Conservation (phyloP, 768 basidiomycete genomes). For the Cystofilobasidium bisporidii region DNA sequence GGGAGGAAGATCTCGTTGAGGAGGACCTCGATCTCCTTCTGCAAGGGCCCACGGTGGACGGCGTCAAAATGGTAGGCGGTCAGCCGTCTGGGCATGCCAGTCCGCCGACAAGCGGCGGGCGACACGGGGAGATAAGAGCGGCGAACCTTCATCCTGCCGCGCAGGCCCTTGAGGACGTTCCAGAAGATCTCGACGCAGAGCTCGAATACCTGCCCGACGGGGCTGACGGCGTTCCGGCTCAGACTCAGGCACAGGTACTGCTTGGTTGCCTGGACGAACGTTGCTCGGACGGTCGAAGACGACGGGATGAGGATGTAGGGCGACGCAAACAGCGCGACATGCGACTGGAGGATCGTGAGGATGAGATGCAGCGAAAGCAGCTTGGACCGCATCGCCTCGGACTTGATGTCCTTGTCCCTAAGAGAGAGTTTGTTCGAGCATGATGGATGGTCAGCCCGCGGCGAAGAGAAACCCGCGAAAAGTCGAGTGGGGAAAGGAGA, state of each 20-base stretch:
- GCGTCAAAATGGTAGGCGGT: too few relatives aligned
- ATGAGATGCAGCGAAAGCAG: slow-evolving; percentile 88
- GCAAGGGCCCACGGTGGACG: too few relatives aligned
- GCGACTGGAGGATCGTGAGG: slow-evolving; percentile 78
- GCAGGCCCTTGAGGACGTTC: slow-evolving; percentile 85
- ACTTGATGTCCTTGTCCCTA: slow-evolving; percentile 93
- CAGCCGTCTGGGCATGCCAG: too few relatives aligned
- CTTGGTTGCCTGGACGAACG: slow-evolving; percentile 86
- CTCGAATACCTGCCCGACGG: slow-evolving; percentile 94
- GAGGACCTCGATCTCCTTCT: slow-evolving; percentile 99
- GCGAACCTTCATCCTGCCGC: slow-evolving; percentile 84
- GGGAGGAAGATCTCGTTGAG: slow-evolving; percentile 97
- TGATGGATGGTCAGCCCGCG: slow-evolving; percentile 28
- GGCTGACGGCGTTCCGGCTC: slow-evolving; percentile 88
- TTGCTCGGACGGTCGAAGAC: slow-evolving; percentile 74
- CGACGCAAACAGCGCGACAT: slow-evolving; percentile 82
- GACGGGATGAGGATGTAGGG: slow-evolving; percentile 85
- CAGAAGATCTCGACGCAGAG: slow-evolving; percentile 97
- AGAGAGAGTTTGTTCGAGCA: too few relatives aligned
- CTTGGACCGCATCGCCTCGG: slow-evolving; percentile 95
- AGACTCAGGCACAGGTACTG: slow-evolving; percentile 89
- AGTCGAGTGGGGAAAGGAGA: not conserved
- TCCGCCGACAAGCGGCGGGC: not conserved
- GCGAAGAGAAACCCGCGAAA: too few relatives aligned
- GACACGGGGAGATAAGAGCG: not conserved